phyloP scores from a whole-genome alignment of 2,329 filamentous ascomycete genomes.

The Cercospora zeae-maydis region DNA sequence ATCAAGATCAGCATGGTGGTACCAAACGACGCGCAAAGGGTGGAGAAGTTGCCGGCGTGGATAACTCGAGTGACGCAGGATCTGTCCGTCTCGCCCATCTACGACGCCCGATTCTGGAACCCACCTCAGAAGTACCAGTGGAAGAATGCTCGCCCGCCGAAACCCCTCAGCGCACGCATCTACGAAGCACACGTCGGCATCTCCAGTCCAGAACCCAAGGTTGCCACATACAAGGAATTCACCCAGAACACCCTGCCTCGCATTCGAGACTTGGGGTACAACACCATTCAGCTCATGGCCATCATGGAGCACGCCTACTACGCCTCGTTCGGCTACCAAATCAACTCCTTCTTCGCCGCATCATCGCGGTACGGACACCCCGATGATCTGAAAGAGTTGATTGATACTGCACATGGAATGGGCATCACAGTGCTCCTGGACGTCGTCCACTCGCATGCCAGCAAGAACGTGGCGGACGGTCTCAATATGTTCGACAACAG shows the following conservation, averaged over 20 bases:
- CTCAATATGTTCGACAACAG: constrained; percentile 94
- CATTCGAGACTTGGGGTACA: constrained; percentile 88
- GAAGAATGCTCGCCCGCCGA: constrained; percentile 76
- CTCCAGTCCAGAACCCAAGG: constrained; percentile 81
- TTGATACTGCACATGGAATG: constrained; percentile 89
- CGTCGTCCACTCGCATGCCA: constrained; percentile 95
- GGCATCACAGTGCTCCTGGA: constrained; percentile 89
- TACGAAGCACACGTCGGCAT: constrained; percentile 99
- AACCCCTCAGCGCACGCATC: constrained; percentile 80
- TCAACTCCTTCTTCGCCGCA: constrained; percentile 98
- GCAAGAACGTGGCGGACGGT: constrained; percentile 93
- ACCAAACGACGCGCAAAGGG: constrained; percentile 67
- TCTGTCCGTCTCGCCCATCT: constrained; percentile 79
- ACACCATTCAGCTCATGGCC: constrained; percentile 97
- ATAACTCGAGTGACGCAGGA: constrained; percentile 97
- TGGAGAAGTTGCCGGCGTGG: constrained; percentile 91
- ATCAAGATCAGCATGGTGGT: constrained; percentile 85
- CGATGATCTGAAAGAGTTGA: constrained; percentile 92
- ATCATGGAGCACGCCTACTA: constrained; percentile 99
- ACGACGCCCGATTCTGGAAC: constrained; percentile 97
- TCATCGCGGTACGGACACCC: constrained; percentile 92
- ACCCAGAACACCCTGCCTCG: constrained; percentile 86
- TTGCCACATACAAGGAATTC: constrained; percentile 96
- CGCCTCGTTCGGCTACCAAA: constrained; percentile 96
- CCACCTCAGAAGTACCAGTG: constrained; percentile 83